These are phyloP conservation scores for Antrodiella citrinella DNA, from an alignment of 768 basidiomycete genomes.

Conservation along the genomic window DNA sequence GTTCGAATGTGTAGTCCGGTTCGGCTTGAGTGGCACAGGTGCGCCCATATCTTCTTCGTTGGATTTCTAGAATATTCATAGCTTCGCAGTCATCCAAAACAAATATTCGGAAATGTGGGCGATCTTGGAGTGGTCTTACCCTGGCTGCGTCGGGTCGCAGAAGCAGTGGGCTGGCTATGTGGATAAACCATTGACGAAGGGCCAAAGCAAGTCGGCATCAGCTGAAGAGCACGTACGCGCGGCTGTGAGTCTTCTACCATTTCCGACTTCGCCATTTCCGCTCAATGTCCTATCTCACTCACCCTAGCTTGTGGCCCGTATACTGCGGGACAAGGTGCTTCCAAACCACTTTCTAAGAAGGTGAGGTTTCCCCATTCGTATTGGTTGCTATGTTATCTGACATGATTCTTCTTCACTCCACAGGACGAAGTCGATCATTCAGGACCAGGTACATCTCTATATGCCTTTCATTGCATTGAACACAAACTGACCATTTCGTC, in stretches of 20 bases:
- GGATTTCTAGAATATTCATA: neutral
- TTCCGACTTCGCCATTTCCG: neutral
- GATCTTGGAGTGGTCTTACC: constrained; percentile 88
- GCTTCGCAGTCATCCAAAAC: constrained; percentile 67
- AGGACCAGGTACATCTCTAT: constrained; percentile 41
- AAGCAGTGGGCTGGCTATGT: constrained; percentile 76
- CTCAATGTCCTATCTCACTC: neutral
- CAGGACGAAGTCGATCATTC: constrained; percentile 73
- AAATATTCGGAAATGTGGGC: constrained; percentile 88
- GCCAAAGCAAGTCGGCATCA: constrained; percentile 59
- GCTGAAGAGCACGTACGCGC: constrained; percentile 54
- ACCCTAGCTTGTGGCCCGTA: constrained; percentile 45
- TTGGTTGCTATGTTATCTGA: neutral
- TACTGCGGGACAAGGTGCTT: constrained; percentile 59
- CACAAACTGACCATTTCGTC: neutral
- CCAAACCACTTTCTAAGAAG: constrained; percentile 81
- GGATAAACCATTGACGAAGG: constrained; percentile 53
- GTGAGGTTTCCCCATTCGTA: constrained; percentile 25
- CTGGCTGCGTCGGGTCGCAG: constrained; percentile 62
- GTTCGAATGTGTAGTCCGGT: constrained; percentile 57
- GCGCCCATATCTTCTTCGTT: constrained; percentile 13
- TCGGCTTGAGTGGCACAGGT: constrained; percentile 80
- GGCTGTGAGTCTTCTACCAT: constrained; percentile 27
- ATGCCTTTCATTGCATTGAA: neutral
- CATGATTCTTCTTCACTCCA: constrained; percentile 1